Base-by-base conservation (phyloP, 108 stramenopile species). In the Skeletonema menzelii region DNA sequence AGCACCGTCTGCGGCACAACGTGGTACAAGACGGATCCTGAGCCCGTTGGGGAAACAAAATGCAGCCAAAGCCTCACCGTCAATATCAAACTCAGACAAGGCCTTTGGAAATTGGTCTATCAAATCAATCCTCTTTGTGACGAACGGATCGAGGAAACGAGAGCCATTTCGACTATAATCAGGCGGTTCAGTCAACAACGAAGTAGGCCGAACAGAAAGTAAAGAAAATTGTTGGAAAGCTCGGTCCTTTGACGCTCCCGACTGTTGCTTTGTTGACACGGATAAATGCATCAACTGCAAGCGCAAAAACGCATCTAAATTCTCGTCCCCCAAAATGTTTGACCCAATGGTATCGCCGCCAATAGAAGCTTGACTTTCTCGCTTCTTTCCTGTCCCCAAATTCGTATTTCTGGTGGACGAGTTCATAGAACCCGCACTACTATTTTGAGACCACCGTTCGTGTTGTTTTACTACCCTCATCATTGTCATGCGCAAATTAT, bases 1-100 rank as follows among this genome's bases (percentile, higher is more conserved):
- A 14, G 84, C 84, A 26, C 84, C 80, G 57, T 73, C 80, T n/a
- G 49, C 42, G 35, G 80, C 84, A 49, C 70, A 59, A 24, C 72
- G 70, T 12, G 80, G 84, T 14, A 84, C 40, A 2, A 82, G 65
- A 13, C 84, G 70, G 49, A 84, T 59, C 14, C 66, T 67, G 11
- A 84, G 68, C 60, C 84, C 84, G 40, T 84, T 77, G 4, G 84
- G 79, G 30, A 84, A 84, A 40, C 80, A 84, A 65, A 84, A 84
- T 34, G 80, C 74, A 57, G 80, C 80, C 19, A 84, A 76, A 12
- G 84, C 79, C 47, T 75, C 69, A 20, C 80, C 56, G 66, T 82
- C 80, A 27, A 84, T 77, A 30, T 78, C 73, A n/a, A 76, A 68
- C 34, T 72, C 40, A 24, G 79, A 66, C 55, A 17, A 0, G 5